These are phyloP conservation scores for Vicia faba DNA, from an alignment of 306 rosid species.

Conservation along the genomic window DNA sequence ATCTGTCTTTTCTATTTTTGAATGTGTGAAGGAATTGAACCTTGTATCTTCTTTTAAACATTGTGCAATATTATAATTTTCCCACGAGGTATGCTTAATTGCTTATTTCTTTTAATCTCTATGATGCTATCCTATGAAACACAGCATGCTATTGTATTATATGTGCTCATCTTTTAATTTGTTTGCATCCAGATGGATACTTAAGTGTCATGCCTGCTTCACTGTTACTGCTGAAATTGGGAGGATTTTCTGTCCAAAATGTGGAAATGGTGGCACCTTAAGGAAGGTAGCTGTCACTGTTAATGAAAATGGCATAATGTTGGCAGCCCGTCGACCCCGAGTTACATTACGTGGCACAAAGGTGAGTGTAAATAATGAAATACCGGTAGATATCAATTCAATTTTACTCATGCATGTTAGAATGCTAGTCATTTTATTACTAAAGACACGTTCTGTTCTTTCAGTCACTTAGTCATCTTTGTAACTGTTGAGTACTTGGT, in stretches of 20 bases:
- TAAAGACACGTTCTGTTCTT: not conserved
- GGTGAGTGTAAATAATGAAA: conserved; percentile 50
- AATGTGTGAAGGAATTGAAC: not conserved
- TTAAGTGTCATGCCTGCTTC: conserved; percentile 89
- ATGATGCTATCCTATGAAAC: not conserved
- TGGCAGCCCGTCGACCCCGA: conserved; percentile 76
- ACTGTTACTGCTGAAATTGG: conserved; percentile 82
- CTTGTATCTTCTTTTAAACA: conserved; percentile 9
- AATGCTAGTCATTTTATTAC: conserved; percentile 3
- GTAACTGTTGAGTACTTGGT: conserved; percentile 11
- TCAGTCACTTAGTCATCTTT: conserved; percentile 5
- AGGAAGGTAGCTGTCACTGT: conserved; percentile 98
- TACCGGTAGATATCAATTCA: conserved; percentile 4
- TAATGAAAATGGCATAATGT: conserved; percentile 83
- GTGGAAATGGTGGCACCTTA: conserved; percentile 98
- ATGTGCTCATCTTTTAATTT: conserved; percentile 28
- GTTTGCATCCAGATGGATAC: conserved; percentile 77
- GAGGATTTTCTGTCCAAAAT: conserved; percentile 88
- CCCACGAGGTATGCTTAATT: conserved; percentile 6
- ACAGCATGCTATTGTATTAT: not conserved
- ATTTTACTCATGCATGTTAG: conserved; percentile 9
- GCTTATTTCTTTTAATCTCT: conserved; percentile 1
- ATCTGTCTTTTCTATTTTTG: not conserved
- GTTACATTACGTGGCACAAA: conserved; percentile 87
- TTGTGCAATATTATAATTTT: not conserved